Evolutionary conservation across 1,284 basidiomycete genomes (phyloP), one percentile per base, ranked within the genome.

Genomic region (Fomes fomentarius): DNA sequence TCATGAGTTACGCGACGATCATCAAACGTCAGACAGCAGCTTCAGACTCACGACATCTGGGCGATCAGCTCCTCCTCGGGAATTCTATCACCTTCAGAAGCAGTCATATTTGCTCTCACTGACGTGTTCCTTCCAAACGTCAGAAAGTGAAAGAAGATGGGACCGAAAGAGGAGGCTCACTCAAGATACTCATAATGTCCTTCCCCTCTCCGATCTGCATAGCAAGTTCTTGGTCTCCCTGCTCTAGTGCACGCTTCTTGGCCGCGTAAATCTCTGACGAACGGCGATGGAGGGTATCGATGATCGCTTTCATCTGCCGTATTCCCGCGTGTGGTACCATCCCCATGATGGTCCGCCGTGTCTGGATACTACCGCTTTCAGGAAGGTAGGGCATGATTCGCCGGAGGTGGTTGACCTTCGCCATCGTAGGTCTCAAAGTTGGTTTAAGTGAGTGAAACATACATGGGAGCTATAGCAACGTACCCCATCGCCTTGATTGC

Each of bases 181-280:
- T 56, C 5, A 73, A 53, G 17, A 70, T 58, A 30, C 69, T 69
- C 62, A 71, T 63, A 40, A 72, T 66, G 45, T 72, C 71, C 51
- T 66, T 66, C 8, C 68, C 69, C 21, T 65, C 58, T 4, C 52
- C 55, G 11, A 66, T 37, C 24, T 66, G 57, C 3, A 42, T 41
- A 24, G 39, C 26, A 1, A 67, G 50, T 0, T 58, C 63, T n/a
- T 65, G 60, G 24, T 69, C 69, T n/a, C 68, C 68, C 14, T 47
- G 43, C 26, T 55, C 56, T 2, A 72, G 34, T 15, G 64, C 60
- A 2, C 6, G 40, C 48, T 62, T 61, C 62, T 69, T 71, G 24
- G 48, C 57, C 15, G 59, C 41, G 31, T 60, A 59, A 21, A 69
- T 66, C 3, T 51, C 52, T 19, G 42, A 42, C 2, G 65, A 54